A percentile compares a stretch with the other conserved stretches of the same genome.
These are phyloP conservation scores for Comarum palustre DNA, from an alignment of 306 rosid genomes.

Conservation along the genomic window DNA sequence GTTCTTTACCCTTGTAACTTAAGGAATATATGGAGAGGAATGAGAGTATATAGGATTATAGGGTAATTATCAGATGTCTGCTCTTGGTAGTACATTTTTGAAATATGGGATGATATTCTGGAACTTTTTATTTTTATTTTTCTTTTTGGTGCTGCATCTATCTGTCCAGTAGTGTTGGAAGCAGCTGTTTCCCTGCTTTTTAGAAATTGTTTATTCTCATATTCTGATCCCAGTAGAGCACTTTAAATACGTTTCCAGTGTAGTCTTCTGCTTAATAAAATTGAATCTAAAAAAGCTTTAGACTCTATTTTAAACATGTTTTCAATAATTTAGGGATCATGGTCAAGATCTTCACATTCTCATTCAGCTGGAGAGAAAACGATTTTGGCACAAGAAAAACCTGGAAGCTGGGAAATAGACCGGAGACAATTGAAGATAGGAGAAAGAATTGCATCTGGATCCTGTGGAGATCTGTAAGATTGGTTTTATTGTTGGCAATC, in stretches of 20 bases:
- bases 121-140: too few relatives aligned
- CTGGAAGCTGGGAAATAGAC: constrained; percentile 92
- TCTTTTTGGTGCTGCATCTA: not conserved
- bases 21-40: not conserved
- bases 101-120: too few relatives aligned
- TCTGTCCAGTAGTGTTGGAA: not conserved
- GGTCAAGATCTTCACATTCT: constrained; percentile 75
- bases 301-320: constrained; percentile 6
- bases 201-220: not conserved
- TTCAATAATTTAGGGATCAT: constrained; percentile 70
- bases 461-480: constrained; percentile 96
- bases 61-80: not conserved
- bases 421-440: constrained; percentile 79
- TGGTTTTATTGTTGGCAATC: constrained; percentile 23
- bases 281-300: constrained; percentile 12
- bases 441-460: constrained; percentile 91
- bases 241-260: not conserved
- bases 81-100: not conserved
- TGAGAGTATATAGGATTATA: not conserved
- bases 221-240: not conserved
- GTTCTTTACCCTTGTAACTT: not conserved
- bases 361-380: constrained; percentile 60
- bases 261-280: not conserved
- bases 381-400: constrained; percentile 45
- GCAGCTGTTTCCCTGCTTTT: not conserved